phyloP scores from a whole-genome alignment of 1,284 basidiomycete genomes.

The Pseudozyma thailandica region DNA sequence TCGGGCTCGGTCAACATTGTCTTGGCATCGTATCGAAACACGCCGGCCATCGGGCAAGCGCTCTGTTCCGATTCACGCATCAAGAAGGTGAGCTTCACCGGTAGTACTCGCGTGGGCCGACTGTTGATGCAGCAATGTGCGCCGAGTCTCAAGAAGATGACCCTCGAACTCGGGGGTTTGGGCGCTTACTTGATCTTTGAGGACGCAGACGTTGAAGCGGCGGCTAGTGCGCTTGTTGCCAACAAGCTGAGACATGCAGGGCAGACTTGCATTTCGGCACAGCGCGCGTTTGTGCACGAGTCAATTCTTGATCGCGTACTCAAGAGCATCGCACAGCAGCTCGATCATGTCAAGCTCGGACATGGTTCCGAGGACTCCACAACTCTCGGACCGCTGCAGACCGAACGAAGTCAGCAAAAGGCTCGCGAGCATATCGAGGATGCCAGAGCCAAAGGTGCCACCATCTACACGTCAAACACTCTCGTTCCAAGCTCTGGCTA shows the following conservation, averaged over 20 bases:
- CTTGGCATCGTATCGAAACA: constrained; percentile 77
- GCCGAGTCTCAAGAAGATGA: constrained; percentile 87
- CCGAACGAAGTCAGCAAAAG: constrained; percentile 84
- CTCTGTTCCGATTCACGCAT: constrained; percentile 73
- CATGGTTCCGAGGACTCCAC: constrained; percentile 79
- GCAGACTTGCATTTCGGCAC: constrained; percentile 81
- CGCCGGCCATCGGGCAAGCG: constrained; percentile 79
- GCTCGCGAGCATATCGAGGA: constrained; percentile 86
- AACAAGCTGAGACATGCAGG: constrained; percentile 93
- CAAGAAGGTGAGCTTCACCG: constrained; percentile 95
- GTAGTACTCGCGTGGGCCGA: constrained; percentile 90
- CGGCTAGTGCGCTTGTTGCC: constrained; percentile 83
- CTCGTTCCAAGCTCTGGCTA: constrained; percentile 75
- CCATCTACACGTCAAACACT: constrained; percentile 78
- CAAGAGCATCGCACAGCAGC: constrained; percentile 80
- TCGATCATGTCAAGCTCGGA: constrained; percentile 90
- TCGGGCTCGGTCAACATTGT: constrained; percentile 94
- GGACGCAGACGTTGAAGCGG: constrained; percentile 91
- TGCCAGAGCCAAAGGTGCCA: constrained; percentile 84
- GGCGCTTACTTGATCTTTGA: constrained; percentile 95
- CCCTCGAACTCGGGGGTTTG: constrained; percentile 75
- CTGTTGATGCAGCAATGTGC: constrained; percentile 84
- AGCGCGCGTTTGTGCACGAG: constrained; percentile 74
- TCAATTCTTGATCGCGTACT: constrained; percentile 81
- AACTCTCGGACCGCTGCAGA: constrained; percentile 94